Conservation (phyloP, 2,329 filamentous ascomycete species). For the Coniochaeta sp. region DNA sequence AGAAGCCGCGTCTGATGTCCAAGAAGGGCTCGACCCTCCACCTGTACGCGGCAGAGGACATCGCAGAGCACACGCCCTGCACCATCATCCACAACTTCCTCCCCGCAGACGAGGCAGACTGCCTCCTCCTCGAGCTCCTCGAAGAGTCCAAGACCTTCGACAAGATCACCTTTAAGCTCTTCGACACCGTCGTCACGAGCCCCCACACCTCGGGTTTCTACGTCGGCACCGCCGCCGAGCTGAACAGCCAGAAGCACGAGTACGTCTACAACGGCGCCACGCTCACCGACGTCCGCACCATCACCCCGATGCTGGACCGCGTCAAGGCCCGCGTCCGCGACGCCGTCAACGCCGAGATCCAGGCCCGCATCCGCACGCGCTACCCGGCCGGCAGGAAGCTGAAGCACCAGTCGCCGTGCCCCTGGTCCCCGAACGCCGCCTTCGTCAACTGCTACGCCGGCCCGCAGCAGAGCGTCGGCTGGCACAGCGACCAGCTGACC, state of each 20-base stretch:
- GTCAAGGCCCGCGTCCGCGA: conserved; percentile 64
- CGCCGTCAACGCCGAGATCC: conserved; percentile 73
- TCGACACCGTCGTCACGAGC: conserved; percentile 78
- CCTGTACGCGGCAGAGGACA: conserved; percentile 73
- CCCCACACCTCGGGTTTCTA: conserved; percentile 83
- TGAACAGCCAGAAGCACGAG: conserved; percentile 62
- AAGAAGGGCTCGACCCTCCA: conserved; percentile 78
- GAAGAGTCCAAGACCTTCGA: conserved; percentile 65
- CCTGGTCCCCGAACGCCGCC: conserved; percentile 81
- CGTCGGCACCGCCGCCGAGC: conserved; percentile 66
- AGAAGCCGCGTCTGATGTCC: conserved; percentile 47
- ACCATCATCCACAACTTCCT: conserved; percentile 91
- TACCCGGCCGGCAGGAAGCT: conserved; percentile 69
- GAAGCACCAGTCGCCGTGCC: conserved; percentile 62
- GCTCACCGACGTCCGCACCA: conserved; percentile 67
- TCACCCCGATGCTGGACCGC: conserved; percentile 65
- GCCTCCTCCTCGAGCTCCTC: conserved; percentile 68
- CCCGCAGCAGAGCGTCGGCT: conserved; percentile 75
- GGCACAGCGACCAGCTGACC: conserved; percentile 86
- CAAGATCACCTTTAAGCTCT: conserved; percentile 71
- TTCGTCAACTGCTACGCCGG: conserved; percentile 94
- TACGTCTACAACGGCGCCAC: conserved; percentile 80
- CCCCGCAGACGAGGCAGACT: conserved; percentile 61
- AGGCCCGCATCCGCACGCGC: conserved; percentile 56
- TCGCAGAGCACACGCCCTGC: conserved; percentile 79